A percentile compares a stretch with the other conserved stretches of the same genome.
These are phyloP conservation scores for Tetrahymena malaccensis DNA, from an alignment of 73 alveolate species.

Conservation along the genomic window DNA sequence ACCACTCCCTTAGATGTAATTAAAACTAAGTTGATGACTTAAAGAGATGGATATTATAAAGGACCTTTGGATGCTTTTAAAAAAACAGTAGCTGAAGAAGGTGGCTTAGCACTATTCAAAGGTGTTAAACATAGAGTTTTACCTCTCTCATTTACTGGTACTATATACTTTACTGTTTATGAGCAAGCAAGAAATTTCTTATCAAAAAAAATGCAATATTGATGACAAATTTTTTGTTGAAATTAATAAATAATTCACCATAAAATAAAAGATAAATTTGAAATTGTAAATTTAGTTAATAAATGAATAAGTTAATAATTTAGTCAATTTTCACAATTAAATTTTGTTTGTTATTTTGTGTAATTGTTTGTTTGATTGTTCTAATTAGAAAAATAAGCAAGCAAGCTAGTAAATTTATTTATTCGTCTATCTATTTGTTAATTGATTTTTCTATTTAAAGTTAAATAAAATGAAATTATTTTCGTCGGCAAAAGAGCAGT, in stretches of 20 bases:
- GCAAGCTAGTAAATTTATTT: too few species aligned
- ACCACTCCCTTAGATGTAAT: slow-evolving; percentile 44
- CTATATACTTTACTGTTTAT: slow-evolving; percentile 27
- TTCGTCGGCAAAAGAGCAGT: not conserved
- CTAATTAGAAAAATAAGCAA: too few species aligned
- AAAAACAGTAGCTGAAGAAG: slow-evolving; percentile 6
- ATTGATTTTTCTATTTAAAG: not conserved
- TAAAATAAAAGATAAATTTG: not conserved
- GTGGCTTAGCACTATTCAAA: slow-evolving; percentile 14
- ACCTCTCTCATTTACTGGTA: slow-evolving; percentile 18
- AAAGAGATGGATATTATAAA: slow-evolving; percentile 20
- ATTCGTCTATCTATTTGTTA: not conserved
- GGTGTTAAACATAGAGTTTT: slow-evolving; percentile 26
- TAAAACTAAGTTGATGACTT: slow-evolving; percentile 39
- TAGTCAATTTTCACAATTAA: too few species aligned
- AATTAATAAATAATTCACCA: not conserved
- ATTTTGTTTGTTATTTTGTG: not conserved
- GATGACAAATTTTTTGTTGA: not conserved
- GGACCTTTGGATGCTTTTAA: slow-evolving; percentile 1
- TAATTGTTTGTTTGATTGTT: not conserved
- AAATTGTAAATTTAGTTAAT: too few species aligned
- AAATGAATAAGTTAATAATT: too few species aligned
- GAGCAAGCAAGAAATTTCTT: not conserved
- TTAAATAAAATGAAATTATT: not conserved
- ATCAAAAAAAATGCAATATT: not conserved